phyloP scores from a whole-genome alignment of 495 filamentous ascomycete species.

The Penicillium cataractarum region DNA sequence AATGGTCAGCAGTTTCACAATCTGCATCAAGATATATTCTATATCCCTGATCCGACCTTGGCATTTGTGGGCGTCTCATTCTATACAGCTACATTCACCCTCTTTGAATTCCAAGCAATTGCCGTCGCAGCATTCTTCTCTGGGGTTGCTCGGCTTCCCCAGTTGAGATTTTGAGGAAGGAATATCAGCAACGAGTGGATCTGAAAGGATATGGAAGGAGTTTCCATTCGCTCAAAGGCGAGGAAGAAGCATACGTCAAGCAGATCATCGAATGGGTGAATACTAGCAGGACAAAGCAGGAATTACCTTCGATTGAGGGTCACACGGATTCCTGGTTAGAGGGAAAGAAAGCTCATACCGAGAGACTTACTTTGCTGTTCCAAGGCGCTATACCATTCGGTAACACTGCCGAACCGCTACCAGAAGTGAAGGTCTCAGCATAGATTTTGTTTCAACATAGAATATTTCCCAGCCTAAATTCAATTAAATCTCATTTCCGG shows the following conservation, averaged over 20 bases:
- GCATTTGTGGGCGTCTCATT: constrained; percentile 64
- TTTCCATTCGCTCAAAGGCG: constrained; percentile 59
- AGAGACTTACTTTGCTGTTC: constrained; percentile 28
- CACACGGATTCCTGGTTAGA: constrained; percentile 50
- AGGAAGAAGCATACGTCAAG: constrained; percentile 58
- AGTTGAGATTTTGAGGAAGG: constrained; percentile 48
- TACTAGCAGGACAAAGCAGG: constrained; percentile 28
- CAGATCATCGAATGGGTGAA: constrained; percentile 60
- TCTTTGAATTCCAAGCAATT: constrained; percentile 70
- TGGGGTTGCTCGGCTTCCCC: constrained; percentile 54
- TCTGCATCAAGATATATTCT: constrained; percentile 68
- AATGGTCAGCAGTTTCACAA: constrained; percentile 70
- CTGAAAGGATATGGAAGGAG: constrained; percentile 52
- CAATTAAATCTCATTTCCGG: neutral
- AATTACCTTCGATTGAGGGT: constrained; percentile 40
- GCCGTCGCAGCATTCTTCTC: constrained; percentile 59
- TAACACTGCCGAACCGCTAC: neutral
- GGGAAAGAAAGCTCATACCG: constrained; percentile 35
- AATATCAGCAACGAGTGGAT: constrained; percentile 51
- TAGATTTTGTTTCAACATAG: neutral
- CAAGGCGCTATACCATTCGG: constrained; percentile 6
- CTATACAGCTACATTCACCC: constrained; percentile 63
- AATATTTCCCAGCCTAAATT: neutral
- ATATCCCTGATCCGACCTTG: constrained; percentile 64
- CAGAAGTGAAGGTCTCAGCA: neutral